Evolutionary conservation across 192 early-diverging fungal genomes (phyloP).

Genomic region (Coemansia sp.): DNA sequence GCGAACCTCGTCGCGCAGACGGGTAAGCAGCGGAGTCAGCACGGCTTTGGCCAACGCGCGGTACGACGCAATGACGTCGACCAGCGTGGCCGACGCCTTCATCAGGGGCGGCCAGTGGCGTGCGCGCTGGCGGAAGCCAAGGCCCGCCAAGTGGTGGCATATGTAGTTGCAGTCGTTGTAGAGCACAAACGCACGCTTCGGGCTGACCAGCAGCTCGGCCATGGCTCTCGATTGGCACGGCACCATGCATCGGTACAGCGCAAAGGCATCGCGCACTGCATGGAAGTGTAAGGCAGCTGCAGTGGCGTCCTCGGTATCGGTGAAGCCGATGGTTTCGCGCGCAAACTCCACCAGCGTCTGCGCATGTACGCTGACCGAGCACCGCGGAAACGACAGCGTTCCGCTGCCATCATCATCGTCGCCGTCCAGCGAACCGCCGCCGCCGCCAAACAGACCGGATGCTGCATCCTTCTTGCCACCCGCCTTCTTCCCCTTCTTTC

Average conservation of each 20-base stretch:
- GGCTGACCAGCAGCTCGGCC: slow-evolving; percentile 14
- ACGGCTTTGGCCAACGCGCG: slow-evolving; percentile 27
- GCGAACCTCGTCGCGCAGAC: slow-evolving; percentile 10
- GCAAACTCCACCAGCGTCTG: slow-evolving; percentile 53
- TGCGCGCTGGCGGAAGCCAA: slow-evolving; percentile 29
- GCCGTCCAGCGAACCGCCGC: slow-evolving; percentile 4
- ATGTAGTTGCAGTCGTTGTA: slow-evolving; percentile 53
- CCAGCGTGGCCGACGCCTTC: slow-evolving; percentile 32
- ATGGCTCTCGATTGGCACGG: slow-evolving; percentile 15
- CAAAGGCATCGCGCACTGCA: slow-evolving; percentile 49
- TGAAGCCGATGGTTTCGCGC: slow-evolving; percentile 36
- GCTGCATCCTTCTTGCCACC: slow-evolving; percentile 7
- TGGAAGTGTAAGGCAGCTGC: slow-evolving; percentile 29
- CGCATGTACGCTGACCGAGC: slow-evolving; percentile 41
- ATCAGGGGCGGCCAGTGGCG: slow-evolving; percentile 31
- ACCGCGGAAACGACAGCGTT: slow-evolving; percentile 28
- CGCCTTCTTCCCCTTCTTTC: slow-evolving; percentile 11
- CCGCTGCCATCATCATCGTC: slow-evolving; percentile 14
- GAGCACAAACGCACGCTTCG: slow-evolving; percentile 41
- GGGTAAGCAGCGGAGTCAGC: slow-evolving; percentile 24
- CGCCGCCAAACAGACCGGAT: not conserved
- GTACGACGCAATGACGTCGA: slow-evolving; percentile 39
- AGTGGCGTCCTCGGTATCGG: slow-evolving; percentile 8
- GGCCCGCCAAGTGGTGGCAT: slow-evolving; percentile 36
- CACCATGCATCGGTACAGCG: slow-evolving; percentile 39